Evolutionary conservation across 495 filamentous ascomycete genomes (phyloP).

Genomic region (Cercophora newfieldiana): DNA sequence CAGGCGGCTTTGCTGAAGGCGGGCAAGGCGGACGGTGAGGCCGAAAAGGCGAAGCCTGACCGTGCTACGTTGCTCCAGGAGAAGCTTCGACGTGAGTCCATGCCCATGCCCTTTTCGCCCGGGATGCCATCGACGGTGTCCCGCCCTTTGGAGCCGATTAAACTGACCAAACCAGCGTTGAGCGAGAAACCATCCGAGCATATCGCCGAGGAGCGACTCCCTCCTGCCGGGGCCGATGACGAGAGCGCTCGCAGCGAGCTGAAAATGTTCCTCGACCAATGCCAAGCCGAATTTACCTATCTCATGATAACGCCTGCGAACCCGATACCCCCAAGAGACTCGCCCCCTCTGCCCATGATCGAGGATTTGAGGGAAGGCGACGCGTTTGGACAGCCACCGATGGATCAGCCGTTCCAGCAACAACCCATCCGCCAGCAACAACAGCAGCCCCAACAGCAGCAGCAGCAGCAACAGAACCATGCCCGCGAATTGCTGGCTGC

Average conservation of each 20-base stretch:
- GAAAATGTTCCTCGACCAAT: slow-evolving; percentile 62
- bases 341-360: slow-evolving; percentile 49
- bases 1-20: slow-evolving; percentile 52
- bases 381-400: slow-evolving; percentile 38
- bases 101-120: neutral
- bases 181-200: slow-evolving; percentile 21
- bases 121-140: neutral
- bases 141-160: neutral
- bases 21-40: slow-evolving; percentile 31
- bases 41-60: slow-evolving; percentile 43
- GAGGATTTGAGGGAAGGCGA: slow-evolving; percentile 53
- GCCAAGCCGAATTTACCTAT: slow-evolving; percentile 64
- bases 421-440: slow-evolving; percentile 29
- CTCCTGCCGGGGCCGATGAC: slow-evolving; percentile 45
- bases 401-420: slow-evolving; percentile 34
- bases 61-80: slow-evolving; percentile 48
- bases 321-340: slow-evolving; percentile 58
- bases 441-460: slow-evolving; percentile 36
- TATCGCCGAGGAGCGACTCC: slow-evolving; percentile 19
- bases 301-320: slow-evolving; percentile 64
- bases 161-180: slow-evolving; percentile 22
- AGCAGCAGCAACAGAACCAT: slow-evolving; percentile 48
- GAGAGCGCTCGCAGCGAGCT: slow-evolving; percentile 57
- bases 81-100: slow-evolving; percentile 44
- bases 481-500: slow-evolving; percentile 37